Evolutionary conservation across 2,329 filamentous ascomycete species (phyloP).

Genomic region (Coniella vitis): DNA sequence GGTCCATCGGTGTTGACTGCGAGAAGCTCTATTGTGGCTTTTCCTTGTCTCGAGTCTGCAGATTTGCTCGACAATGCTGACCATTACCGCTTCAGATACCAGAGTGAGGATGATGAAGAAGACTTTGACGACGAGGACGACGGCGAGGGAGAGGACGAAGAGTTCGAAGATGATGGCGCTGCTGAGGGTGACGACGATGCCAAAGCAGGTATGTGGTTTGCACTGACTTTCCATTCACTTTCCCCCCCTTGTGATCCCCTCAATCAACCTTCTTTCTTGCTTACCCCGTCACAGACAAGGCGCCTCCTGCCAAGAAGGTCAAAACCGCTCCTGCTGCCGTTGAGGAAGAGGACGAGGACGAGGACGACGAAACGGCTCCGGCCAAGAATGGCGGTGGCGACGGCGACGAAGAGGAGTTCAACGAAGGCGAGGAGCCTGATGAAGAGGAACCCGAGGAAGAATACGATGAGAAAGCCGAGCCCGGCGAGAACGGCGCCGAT

Average conservation of each 20-base stretch:
- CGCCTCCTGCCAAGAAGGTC: constrained; percentile 45
- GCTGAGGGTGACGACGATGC: constrained; percentile 25
- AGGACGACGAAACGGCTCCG: constrained; percentile 17
- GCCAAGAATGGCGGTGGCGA: constrained; percentile 19
- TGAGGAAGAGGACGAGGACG: constrained; percentile 16
- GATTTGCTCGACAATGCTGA: neutral
- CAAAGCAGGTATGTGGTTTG: constrained; percentile 28
- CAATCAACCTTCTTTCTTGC: too few species aligned
- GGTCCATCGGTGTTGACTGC: too few species aligned
- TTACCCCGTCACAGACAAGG: constrained; percentile 27
- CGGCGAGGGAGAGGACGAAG: constrained; percentile 34
- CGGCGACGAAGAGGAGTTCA: constrained; percentile 18
- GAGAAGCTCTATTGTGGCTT: too few species aligned
- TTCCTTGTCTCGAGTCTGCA: too few species aligned
- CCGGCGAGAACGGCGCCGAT: constrained; percentile 12
- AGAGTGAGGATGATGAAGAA: constrained; percentile 32
- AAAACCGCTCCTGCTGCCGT: constrained; percentile 23
- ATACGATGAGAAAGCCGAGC: constrained; percentile 11
- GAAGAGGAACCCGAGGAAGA: constrained; percentile 22
- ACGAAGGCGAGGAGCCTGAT: constrained; percentile 18
- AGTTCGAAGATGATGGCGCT: constrained; percentile 29
- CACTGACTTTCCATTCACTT: neutral
- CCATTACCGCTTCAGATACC: constrained; percentile 3
- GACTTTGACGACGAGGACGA: constrained; percentile 33
- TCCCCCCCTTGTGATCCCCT: neutral